Evolutionary conservation across 805 yeast species (phyloP), one percentile per base, ranked within the genome.

Genomic region (Groenewaldozyma tartarivorans): DNA sequence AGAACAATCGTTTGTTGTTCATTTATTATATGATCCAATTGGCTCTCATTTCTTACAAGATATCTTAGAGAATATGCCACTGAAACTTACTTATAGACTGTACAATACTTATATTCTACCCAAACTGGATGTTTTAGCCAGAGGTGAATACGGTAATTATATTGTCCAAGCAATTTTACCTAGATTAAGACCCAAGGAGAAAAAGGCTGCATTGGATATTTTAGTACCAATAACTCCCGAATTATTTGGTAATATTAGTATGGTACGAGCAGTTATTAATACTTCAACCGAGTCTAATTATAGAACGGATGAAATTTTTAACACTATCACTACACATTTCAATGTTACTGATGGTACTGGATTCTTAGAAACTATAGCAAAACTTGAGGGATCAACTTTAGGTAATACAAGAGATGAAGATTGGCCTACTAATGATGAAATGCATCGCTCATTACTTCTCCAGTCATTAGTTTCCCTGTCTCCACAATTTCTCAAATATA

Each of bases 1-100:
- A 2, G 57, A 53, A 38, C 48, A 48, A 37, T 76, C 92, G 0
- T 87, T 82, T 58, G 79, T 88, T 22, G 95, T 87, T 56, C 82
- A 81, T 53, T 67, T 88, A 41, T 63, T 90, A 29, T 75, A 92
- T 5, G 95, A 87, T 55, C 68, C 94, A 1, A 85, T 88, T n/a
- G 98, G 97, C 0, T 81, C 94, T 1, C 96, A 87, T 61, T 90
- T 92, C 65, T 67, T 90, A 20, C 86, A 92, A 59, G 71, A 79
- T 16, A 72, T 78, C 7, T 67, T 88, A 39, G 74, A 71, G 36
- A 73, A 72, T 44, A 78, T 80, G 46, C 77, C 92, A 48, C 62
- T 73, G 47, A 80, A 76, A 48, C 78, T 75, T 55, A 73, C 82
- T 17, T 82, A 79, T 51, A 71, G 95, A 51, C 60, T 90, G 36